Evolutionary conservation across 306 rosid genomes (phyloP), one percentile per base, ranked within the genome.

Genomic region (Quercus glauca): DNA sequence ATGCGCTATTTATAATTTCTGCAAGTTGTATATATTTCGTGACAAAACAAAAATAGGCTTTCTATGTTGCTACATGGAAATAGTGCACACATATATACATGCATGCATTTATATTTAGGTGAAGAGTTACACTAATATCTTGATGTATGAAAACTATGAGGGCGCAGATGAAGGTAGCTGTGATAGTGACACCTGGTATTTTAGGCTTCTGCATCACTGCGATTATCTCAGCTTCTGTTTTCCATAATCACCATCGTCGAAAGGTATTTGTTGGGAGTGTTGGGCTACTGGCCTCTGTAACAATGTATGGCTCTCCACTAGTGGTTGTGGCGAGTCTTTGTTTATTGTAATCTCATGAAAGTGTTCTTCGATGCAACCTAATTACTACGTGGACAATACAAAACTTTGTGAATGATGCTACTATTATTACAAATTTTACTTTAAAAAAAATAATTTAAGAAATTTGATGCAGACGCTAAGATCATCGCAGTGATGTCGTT

Each of bases 261-360:
- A 94, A 90, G 88, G 59, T 89, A 1, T 87, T 90, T 2, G 91
- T 94, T 5, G 98, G 98, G 28, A 84, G 89, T 82, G 9, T 90
- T 1, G 96, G 92, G 4, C 76, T 94, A 3, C 80, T 67, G 70
- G 90, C 89, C 73, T 78, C 97, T 12, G 71, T 87, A 4, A 82
- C 88, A 58, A 85, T 92, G 92, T 94, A 94, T 10, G 92, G 80
- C 2, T 84, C 98, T 79, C 98, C 98, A 19, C 84, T 94, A 6
- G 85, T 90, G 70, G 92, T 58, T 6, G 83, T 90, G 94, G 98
- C 92, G 69, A 91, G 89, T 82, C 31, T 70, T 60, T 49, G 55
- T 79, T 72, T 7, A 43, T 58, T 6, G 37, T 73, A 55, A 51
- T 72, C 18, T 64, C 6, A 15, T 17, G 7, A 64, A 64, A 31